These are phyloP conservation scores for Phytophthora kernoviae DNA, from an alignment of 352 stramenopile genomes.

Conservation along the genomic window DNA sequence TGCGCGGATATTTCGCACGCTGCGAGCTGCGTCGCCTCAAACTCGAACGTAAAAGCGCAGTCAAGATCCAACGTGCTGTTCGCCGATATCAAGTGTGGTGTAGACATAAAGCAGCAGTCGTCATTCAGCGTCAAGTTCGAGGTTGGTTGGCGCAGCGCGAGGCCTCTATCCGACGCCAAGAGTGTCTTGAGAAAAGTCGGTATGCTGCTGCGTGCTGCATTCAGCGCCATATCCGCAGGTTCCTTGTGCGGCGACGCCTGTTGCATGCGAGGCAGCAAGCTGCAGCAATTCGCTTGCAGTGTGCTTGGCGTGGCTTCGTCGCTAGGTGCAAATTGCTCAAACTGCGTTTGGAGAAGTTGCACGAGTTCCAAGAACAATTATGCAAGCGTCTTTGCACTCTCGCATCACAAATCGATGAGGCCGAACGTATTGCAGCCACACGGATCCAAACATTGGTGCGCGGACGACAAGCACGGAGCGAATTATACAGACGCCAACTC, in stretches of 20 bases:
- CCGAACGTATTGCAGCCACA: conserved; percentile 29
- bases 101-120: conserved; percentile 34
- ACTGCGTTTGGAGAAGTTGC: conserved; percentile 13
- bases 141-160: conserved; percentile 23
- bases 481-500: conserved; percentile 24
- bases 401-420: conserved; percentile 22
- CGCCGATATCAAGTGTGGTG: conserved; percentile 26
- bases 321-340: conserved; percentile 18
- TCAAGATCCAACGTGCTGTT: conserved; percentile 45
- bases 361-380: conserved; percentile 16
- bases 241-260: conserved; percentile 26
- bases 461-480: conserved; percentile 18
- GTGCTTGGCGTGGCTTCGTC: conserved; percentile 35
- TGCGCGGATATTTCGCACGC: conserved; percentile 37
- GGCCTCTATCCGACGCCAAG: conserved; percentile 12
- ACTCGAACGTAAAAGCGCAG: conserved; percentile 28
- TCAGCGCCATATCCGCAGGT: conserved; percentile 42
- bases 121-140: conserved; percentile 46
- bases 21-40: conserved; percentile 10
- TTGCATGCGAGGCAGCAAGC: conserved; percentile 12
- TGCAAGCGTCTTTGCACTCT: conserved; percentile 3
- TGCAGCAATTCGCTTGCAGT: conserved; percentile 37
- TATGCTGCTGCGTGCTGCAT: conserved; percentile 37
- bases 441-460: conserved; percentile 39
- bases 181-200: conserved; percentile 18